Base-by-base conservation (phyloP, 2,329 filamentous ascomycete genomes). In the Hyphodiscus sp. region DNA sequence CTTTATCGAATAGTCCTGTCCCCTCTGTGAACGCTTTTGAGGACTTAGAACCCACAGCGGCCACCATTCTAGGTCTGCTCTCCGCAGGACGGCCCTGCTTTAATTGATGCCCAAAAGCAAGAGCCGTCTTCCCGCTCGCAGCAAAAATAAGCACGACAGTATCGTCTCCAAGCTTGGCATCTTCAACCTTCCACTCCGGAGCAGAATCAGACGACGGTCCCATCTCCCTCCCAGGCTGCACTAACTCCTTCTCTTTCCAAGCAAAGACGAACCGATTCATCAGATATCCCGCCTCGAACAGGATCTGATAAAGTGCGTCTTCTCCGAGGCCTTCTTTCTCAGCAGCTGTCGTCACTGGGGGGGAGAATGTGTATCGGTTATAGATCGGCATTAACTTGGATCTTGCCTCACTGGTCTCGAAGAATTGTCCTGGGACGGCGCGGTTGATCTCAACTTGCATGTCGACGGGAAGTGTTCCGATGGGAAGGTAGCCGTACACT, bases 201-300 rank as follows among this genome's bases (percentile, higher is more conserved):
- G 48, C 52, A 13, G 56, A 58, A 10, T 47, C 52, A 13, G 56
- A 58, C 18, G 42, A 46, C 16, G 26, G 18, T 46, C 43, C 52
- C 20, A 30, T 4, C 5, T n/a, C 33, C 16, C 4, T 38, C 5
- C 33, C 49, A 2, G 57, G 55, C 48, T 59, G 57, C 11, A 55
- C 52, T 41, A 58, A 30, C 38, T 62, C 52, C 3, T 26, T 47
- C 16, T 51, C 33, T 42, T 59, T 47, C 59, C 58, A 65, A 10
- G 63, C 47, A 41, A 64, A 63, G 42, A 65, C 55, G 46, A 59
- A 61, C 18, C 58, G 57, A 47, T 63, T 64, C 41, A 65, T 55
- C 47, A 59, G 20, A 29, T 60, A 64, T 16, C 46, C 53, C 9
- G 57, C 61, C 42, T 55, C 55, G 47, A 66, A 64, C 15, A 62